These are phyloP conservation scores for Claviceps fusiformis DNA, from an alignment of 2,329 filamentous ascomycete species.

Conservation along the genomic window DNA sequence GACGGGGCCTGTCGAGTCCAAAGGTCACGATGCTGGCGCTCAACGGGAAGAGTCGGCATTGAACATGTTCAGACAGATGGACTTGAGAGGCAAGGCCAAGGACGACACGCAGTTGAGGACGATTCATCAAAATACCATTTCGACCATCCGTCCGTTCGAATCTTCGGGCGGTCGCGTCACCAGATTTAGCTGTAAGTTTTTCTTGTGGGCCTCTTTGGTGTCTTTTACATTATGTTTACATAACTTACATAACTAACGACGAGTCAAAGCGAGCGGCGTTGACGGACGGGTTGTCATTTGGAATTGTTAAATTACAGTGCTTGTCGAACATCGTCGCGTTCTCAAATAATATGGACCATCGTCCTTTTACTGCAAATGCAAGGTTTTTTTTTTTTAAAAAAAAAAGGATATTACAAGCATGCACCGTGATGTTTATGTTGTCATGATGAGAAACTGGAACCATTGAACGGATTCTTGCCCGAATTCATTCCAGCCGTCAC, in stretches of 20 bases:
- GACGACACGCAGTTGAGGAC: constrained; percentile 93
- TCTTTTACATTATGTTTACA: too few species aligned
- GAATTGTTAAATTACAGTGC: constrained; percentile 37
- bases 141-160: constrained; percentile 66
- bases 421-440: neutral
- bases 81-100: constrained; percentile 82
- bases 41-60: constrained; percentile 78
- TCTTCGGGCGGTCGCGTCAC: constrained; percentile 48
- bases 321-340: neutral
- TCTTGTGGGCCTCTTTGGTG: neutral
- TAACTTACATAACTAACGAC: constrained; percentile 15
- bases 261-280: constrained; percentile 57
- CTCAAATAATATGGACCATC: neutral
- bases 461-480: neutral
- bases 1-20: constrained; percentile 65
- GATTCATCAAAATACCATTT: constrained; percentile 92
- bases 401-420: neutral
- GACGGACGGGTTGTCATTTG: constrained; percentile 74
- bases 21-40: constrained; percentile 48
- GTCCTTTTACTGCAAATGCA: neutral
- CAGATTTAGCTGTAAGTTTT: constrained; percentile 76
- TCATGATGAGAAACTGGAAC: neutral
- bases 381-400: too few species aligned
- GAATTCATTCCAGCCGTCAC: neutral
- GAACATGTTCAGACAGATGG: constrained; percentile 99